phyloP scores from a whole-genome alignment of 2,329 filamentous ascomycete genomes.

The Sclerotinia sclerotiorum region DNA sequence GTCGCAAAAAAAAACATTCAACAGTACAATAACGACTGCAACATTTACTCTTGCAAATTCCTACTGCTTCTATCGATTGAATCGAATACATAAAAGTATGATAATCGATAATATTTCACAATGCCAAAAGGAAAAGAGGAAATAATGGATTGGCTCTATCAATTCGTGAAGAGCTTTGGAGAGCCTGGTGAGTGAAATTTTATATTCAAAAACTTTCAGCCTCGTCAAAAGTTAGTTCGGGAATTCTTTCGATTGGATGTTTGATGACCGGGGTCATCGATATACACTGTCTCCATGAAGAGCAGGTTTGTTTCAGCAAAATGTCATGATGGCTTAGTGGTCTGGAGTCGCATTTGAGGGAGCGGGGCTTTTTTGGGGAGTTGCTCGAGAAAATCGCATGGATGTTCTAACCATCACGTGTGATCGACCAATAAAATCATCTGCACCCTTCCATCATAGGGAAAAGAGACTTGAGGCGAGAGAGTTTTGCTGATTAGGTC shows the following conservation, averaged over 20 bases:
- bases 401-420: constrained; percentile 20
- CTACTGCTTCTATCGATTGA: not conserved
- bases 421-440: constrained; percentile 8
- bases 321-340: constrained; percentile 18
- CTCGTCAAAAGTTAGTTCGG: not conserved
- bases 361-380: constrained; percentile 4
- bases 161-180: constrained; percentile 13
- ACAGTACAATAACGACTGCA: constrained; percentile 2
- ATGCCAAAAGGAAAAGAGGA: constrained; percentile 20
- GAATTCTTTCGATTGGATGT: not conserved
- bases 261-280: not conserved
- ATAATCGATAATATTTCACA: constrained; percentile 6
- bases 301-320: constrained; percentile 1
- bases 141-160: constrained; percentile 21
- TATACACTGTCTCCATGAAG: not conserved
- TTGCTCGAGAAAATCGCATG: not conserved
- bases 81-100: constrained; percentile 6
- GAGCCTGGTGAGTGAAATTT: constrained; percentile 17
- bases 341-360: not conserved
- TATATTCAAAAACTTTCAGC: constrained; percentile 9
- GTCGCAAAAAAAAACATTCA: constrained; percentile 6
- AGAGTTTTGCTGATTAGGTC: not conserved
- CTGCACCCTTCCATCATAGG: not conserved
- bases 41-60: constrained; percentile 6
- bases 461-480: not conserved